Percentiles rank a stretch among this genome's conserved stretches.
Evolutionary conservation across 805 yeast genomes (phyloP).

Genomic region (Candida nitratophila): DNA sequence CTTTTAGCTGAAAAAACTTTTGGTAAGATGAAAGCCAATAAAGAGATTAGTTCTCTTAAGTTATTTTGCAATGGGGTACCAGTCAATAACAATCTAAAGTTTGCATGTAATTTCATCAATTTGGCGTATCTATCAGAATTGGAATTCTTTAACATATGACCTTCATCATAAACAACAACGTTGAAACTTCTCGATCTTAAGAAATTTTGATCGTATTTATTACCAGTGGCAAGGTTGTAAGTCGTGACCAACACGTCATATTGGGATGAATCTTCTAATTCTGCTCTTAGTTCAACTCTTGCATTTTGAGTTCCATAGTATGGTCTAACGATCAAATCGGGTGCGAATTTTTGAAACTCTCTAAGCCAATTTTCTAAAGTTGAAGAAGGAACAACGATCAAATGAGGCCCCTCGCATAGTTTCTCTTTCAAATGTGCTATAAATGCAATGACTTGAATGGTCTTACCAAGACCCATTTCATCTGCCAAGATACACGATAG

Average conservation of each 20-base stretch:
- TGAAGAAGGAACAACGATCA: constrained; percentile 93
- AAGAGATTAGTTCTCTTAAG: constrained; percentile 80
- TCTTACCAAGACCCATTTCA: constrained; percentile 98
- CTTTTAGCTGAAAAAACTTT: constrained; percentile 69
- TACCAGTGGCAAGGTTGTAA: constrained; percentile 84
- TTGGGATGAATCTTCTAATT: constrained; percentile 44
- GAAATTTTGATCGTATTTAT: constrained; percentile 74
- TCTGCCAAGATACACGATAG: constrained; percentile 94
- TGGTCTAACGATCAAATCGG: constrained; percentile 74
- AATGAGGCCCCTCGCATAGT: constrained; percentile 66
- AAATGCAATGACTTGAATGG: constrained; percentile 92
- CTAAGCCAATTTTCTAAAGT: constrained; percentile 97
- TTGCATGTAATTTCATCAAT: constrained; percentile 75
- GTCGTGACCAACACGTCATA: constrained; percentile 94
- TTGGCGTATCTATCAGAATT: constrained; percentile 80
- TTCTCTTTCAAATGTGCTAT: constrained; percentile 73
- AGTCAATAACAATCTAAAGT: constrained; percentile 81
- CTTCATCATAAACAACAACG: constrained; percentile 92
- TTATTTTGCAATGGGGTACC: constrained; percentile 98
- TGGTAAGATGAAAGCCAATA: constrained; percentile 88
- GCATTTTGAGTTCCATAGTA: constrained; percentile 87
- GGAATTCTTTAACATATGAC: constrained; percentile 92
- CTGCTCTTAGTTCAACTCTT: constrained; percentile 76
- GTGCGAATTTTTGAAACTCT: constrained; percentile 87
- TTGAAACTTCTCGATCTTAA: constrained; percentile 70